Conservation (phyloP, 2,329 filamentous ascomycete species). For the Trichoderma aggressivum region DNA sequence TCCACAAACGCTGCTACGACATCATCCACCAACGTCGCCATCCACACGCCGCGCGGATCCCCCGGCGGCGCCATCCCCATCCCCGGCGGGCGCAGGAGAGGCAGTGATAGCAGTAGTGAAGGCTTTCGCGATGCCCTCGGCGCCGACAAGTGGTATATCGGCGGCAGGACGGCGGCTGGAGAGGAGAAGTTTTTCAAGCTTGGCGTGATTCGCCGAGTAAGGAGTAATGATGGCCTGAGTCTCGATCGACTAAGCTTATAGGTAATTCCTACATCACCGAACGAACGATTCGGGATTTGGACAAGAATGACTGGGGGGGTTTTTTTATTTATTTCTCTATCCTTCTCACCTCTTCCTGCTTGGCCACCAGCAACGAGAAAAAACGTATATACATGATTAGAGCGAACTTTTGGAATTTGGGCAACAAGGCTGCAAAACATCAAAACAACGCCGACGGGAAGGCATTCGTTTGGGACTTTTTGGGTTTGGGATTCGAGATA, state of each 20-base stretch:
- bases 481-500: not conserved
- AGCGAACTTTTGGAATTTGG: conserved; percentile 9
- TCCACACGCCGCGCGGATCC: conserved; percentile 29
- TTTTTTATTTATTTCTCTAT: not conserved
- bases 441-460: not conserved
- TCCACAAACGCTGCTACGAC: conserved; percentile 26
- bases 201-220: conserved; percentile 68
- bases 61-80: conserved; percentile 39
- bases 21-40: conserved; percentile 27
- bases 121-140: conserved; percentile 71
- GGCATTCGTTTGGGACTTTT: not conserved
- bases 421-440: conserved; percentile 4
- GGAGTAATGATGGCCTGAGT: conserved; percentile 71
- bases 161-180: conserved; percentile 69
- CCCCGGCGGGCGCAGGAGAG: conserved; percentile 50
- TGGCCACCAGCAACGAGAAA: not conserved
- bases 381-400: conserved; percentile 17
- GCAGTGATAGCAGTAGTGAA: conserved; percentile 72
- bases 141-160: conserved; percentile 78
- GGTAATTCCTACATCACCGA: conserved; percentile 24
- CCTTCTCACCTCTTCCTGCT: not conserved
- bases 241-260: conserved; percentile 72
- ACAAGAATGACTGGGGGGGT: conserved; percentile 10
- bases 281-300: not conserved
- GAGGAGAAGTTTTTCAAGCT: conserved; percentile 81